Base-by-base conservation (phyloP, 2,329 filamentous ascomycete species). In the Aphanoascus verrucosus region DNA sequence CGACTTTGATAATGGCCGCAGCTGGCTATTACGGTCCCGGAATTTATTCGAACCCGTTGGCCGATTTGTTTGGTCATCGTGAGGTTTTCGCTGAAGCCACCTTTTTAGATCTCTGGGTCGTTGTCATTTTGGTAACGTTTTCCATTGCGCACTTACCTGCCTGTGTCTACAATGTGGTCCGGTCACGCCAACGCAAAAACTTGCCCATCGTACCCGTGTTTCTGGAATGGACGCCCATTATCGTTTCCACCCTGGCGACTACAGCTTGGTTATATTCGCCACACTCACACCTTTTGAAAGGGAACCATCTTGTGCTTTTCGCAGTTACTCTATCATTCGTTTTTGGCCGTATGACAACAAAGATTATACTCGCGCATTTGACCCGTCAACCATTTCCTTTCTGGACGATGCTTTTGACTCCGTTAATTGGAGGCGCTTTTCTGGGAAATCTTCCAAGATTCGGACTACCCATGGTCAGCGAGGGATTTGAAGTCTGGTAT, bases 281-380 rank as follows among this genome's bases (percentile, higher is more conserved):
- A 0, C 81, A 94, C 74, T 94, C 90, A 55, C 84, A 80, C 9
- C 72, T 98, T 37, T 79, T 94, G 65, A 72, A 74, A 35, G 83
- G 94, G 56, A 96, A 97, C 72, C 86, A 93, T 64, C 80, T 98
- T 1, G 83, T 94, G 9, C 80, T 97, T 45, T 94, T 95, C 70
- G 96, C 90, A 74, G 72, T 94, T 56, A 94, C 88, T 56, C 86
- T 97, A 77, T 86, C 88, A n/a, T 90, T 97, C 63, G 93, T 96
- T 55, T 97, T 98, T 69, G 93, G 93, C 35, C 85, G 93, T 61
- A 89, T 98, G 84, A 97, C 93, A 0, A 98, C 93, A 38, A 98
- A 97, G 76, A 97, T 97, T 70, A 98, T 98, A 65, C 82, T 98
- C 15, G 91, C 93, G 2, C 93, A 98, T 69, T 77, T 98, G 49